Percentiles rank a stretch among this genome's conserved stretches.
phyloP scores from a whole-genome alignment of 2,329 filamentous ascomycete species.

The Paracamarosporium sp. region DNA sequence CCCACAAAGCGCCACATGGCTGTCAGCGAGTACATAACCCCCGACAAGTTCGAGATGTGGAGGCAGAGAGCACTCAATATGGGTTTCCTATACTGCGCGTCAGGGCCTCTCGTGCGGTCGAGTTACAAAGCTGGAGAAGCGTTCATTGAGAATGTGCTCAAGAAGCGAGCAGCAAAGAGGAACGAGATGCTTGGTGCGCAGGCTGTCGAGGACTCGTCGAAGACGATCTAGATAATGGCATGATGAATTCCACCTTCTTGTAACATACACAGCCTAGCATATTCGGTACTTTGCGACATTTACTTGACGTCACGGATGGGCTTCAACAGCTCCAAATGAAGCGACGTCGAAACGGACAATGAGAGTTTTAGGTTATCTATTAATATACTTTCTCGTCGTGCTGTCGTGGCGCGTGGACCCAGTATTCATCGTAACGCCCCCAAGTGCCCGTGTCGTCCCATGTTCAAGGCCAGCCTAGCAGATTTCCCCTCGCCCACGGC shows the following conservation, averaged over 20 bases:
- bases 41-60: conserved; percentile 91
- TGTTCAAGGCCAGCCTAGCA: conserved; percentile 34
- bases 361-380: neutral
- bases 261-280: neutral
- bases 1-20: conserved; percentile 98
- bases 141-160: conserved; percentile 97
- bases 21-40: conserved; percentile 93
- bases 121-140: conserved; percentile 98
- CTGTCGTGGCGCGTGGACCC: neutral
- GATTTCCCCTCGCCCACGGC: conserved; percentile 39
- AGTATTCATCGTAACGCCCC: neutral
- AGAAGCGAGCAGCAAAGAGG: conserved; percentile 68
- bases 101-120: conserved; percentile 88
- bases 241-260: conserved; percentile 2
- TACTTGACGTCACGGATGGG: neutral
- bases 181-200: conserved; percentile 23
- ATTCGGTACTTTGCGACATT: neutral
- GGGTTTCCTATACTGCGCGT: conserved; percentile 97
- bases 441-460: neutral
- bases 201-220: conserved; percentile 12
- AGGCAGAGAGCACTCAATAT: conserved; percentile 86
- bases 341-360: neutral
- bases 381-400: neutral
- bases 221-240: neutral
- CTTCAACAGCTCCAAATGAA: conserved; percentile 9